Conservation (phyloP, 129 eudicot genomes). For the Lonicera japonica region DNA sequence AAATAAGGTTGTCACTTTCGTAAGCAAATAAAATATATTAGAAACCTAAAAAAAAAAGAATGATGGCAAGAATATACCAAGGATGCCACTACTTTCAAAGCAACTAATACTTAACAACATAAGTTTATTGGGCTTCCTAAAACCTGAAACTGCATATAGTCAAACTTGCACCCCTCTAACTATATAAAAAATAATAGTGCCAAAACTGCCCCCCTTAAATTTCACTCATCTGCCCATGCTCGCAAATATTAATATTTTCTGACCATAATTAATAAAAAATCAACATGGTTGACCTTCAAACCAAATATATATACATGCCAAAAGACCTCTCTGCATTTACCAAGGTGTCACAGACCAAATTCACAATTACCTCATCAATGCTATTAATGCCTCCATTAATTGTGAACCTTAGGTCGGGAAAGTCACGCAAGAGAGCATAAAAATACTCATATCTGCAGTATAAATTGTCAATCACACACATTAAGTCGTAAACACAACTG, state of each 20-base stretch:
- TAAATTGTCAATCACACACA: slow-evolving; percentile 3
- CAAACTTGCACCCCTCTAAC: too few relatives aligned
- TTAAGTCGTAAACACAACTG: background rate
- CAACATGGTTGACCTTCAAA: background rate
- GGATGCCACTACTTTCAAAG: too few relatives aligned
- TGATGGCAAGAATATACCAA: too few relatives aligned
- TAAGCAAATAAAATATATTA: too few relatives aligned
- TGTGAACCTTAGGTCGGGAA: slow-evolving; percentile 86
- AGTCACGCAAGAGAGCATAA: slow-evolving; percentile 91
- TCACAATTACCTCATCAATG: slow-evolving; percentile 58
- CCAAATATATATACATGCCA: background rate
- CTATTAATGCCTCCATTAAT: slow-evolving; percentile 90
- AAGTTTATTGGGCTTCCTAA: too few relatives aligned
- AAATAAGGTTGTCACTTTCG: too few relatives aligned
- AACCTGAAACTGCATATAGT: too few relatives aligned
- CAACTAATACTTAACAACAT: too few relatives aligned
- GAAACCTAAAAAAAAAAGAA: too few relatives aligned
- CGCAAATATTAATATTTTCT: background rate
- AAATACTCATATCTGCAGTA: slow-evolving; percentile 76
- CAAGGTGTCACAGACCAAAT: background rate
- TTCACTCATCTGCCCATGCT: too few relatives aligned
- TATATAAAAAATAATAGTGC: too few relatives aligned
- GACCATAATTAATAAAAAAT: background rate
- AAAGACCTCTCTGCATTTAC: background rate
- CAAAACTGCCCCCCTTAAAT: too few relatives aligned